phyloP scores from a whole-genome alignment of 495 filamentous ascomycete species.

The Penicillium taxi region DNA sequence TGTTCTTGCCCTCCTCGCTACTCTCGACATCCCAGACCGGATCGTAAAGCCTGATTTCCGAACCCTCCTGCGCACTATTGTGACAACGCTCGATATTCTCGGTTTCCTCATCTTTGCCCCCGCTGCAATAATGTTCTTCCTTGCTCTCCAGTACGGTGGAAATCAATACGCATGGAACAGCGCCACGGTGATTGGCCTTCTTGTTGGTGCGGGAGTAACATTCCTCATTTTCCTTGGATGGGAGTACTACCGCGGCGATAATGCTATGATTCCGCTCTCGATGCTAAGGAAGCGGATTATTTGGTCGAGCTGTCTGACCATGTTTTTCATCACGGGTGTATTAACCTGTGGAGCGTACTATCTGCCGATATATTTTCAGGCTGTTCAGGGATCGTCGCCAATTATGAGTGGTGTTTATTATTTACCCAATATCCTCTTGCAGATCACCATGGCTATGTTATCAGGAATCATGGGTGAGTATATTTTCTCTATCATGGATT shows the following conservation, averaged over 20 bases:
- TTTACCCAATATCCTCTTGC: slow-evolving; percentile 32
- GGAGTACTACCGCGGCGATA: slow-evolving; percentile 55
- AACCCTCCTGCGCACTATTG: too few species aligned
- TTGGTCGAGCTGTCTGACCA: slow-evolving; percentile 17
- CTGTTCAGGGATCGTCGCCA: slow-evolving; percentile 16
- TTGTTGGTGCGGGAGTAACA: slow-evolving; percentile 52
- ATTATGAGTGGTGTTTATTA: slow-evolving; percentile 22
- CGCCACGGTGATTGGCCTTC: slow-evolving; percentile 49
- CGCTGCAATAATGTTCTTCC: slow-evolving; percentile 53
- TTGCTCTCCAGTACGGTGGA: slow-evolving; percentile 69
- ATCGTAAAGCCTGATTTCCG: slow-evolving; percentile 4
- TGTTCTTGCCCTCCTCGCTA: slow-evolving; percentile 29
- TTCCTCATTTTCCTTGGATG: slow-evolving; percentile 48
- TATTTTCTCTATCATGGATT: slow-evolving; percentile 8
- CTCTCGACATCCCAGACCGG: slow-evolving; percentile 32
- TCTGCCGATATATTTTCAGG: slow-evolving; percentile 33
- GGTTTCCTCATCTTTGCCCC: slow-evolving; percentile 14
- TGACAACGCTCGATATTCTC: slow-evolving; percentile 11
- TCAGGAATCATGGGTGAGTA: slow-evolving; percentile 25
- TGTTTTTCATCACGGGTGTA: slow-evolving; percentile 15
- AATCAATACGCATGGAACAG: slow-evolving; percentile 52
- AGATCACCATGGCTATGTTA: slow-evolving; percentile 34
- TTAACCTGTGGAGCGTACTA: slow-evolving; percentile 17
- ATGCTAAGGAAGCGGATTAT: slow-evolving; percentile 57
- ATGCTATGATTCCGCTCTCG: slow-evolving; percentile 60